Evolutionary conservation across 2,329 filamentous ascomycete species (phyloP).

Genomic region (Diaporthe eres): DNA sequence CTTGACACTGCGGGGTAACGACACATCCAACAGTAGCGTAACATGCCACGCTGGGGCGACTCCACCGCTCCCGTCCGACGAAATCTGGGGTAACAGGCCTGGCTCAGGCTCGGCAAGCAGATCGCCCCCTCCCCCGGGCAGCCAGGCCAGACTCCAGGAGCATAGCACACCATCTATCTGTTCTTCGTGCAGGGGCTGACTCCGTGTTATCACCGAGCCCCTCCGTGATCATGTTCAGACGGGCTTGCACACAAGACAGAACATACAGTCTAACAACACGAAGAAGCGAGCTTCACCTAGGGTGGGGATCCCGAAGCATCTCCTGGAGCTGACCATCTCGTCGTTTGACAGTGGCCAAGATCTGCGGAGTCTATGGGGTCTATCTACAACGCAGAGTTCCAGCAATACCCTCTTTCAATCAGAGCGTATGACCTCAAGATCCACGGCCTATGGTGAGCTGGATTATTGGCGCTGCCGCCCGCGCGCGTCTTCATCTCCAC

Average conservation of each 20-base stretch:
- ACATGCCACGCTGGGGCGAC: conserved; percentile 25
- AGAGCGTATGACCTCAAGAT: neutral
- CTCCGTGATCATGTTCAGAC: neutral
- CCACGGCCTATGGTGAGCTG: neutral
- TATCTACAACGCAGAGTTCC: neutral
- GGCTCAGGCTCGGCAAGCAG: conserved; percentile 8
- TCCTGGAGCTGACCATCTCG: conserved; percentile 13
- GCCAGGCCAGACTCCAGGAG: neutral
- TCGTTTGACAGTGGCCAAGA: conserved; percentile 5
- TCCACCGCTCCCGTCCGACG: conserved; percentile 36
- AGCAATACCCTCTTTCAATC: too few species aligned
- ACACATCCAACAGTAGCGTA: conserved; percentile 14
- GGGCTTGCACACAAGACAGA: neutral
- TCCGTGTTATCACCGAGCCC: conserved; percentile 26
- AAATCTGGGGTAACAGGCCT: conserved; percentile 35
- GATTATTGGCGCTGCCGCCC: neutral
- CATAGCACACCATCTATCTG: neutral
- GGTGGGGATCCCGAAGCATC: conserved; percentile 17
- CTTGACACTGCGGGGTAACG: conserved; percentile 28
- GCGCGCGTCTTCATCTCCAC: neutral
- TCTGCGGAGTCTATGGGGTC: neutral
- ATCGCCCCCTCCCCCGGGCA: neutral
- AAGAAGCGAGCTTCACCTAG: neutral
- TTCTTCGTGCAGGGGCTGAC: neutral
- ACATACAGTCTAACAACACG: neutral